Conservation (phyloP, 2,329 filamentous ascomycete genomes). For the Tolypocladium ovalisporum region DNA sequence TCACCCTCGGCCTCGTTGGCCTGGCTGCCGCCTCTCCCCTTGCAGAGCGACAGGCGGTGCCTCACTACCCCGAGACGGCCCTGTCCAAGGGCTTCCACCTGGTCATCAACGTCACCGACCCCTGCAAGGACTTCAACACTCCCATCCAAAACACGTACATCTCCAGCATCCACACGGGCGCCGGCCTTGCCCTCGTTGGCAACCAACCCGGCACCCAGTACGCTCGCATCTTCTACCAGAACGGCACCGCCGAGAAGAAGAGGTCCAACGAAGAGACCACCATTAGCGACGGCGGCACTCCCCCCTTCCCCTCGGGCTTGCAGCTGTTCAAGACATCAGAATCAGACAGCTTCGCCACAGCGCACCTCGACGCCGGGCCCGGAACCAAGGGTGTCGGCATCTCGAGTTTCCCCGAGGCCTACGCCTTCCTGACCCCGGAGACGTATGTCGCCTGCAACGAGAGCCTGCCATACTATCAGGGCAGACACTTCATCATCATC, state of each 20-base stretch:
- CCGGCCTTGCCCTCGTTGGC: constrained; percentile 26
- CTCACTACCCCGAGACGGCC: constrained; percentile 5
- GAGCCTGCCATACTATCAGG: constrained; percentile 25
- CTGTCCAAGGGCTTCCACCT: constrained; percentile 23
- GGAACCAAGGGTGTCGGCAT: constrained; percentile 22
- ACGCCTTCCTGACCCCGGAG: constrained; percentile 17
- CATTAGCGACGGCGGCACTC: constrained; percentile 26
- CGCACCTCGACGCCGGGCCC: constrained; percentile 15
- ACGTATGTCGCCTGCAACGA: constrained; percentile 31
- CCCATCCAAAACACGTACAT: constrained; percentile 27
- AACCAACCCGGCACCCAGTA: constrained; percentile 16
- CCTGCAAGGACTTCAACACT: constrained; percentile 20
- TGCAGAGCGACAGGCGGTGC: neutral
- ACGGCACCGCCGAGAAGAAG: constrained; percentile 28
- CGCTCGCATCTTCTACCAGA: constrained; percentile 32
- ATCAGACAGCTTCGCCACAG: constrained; percentile 17
- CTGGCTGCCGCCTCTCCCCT: constrained; percentile 11
- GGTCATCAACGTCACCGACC: constrained; percentile 30
- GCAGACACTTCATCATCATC: constrained; percentile 20
- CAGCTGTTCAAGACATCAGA: constrained; percentile 12
- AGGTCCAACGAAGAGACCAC: constrained; percentile 15
- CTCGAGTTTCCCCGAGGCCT: constrained; percentile 17
- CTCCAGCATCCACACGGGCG: constrained; percentile 27
- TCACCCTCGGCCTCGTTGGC: constrained; percentile 8
- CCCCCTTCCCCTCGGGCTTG: constrained; percentile 24